Evolutionary conservation across 73 alveolate genomes (phyloP), one percentile per base, ranked within the genome.

Genomic region (Paraurostyla sp.): DNA sequence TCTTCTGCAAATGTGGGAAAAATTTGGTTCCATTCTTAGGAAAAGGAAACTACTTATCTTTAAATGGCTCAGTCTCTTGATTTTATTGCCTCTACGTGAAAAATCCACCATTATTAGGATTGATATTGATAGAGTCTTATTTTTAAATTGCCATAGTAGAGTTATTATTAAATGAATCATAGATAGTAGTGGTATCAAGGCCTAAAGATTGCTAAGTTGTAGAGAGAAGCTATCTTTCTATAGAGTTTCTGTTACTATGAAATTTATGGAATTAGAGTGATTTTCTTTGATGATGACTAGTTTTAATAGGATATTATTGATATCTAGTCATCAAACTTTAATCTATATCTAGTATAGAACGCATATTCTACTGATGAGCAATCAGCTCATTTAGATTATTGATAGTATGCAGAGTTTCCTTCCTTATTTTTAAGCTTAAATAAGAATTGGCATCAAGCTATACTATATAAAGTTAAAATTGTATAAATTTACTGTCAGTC

Each of bases 401-500:
- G 0, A 65, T 9, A 7, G 82, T 65, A 2, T 33, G 6, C 15
- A 65, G 38, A 11, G 82, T 65, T 38, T 65, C 82, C 32, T 36
- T 65, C 58, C 41, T 65, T 2, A 65, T 36, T 65, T 30, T 65
- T 58, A 65, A 38, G 58, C 41, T 65, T 16, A 65, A 36, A 16
- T 18, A 11, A 18, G 35, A 33, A 38, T 65, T 33, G 35, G 82
- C 60, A 38, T 65, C 20, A 38, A 65, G 35, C 1, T 16, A 35
- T 13, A 65, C 82, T 65, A 40, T 38, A 9, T 38, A 11, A 38
- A 65, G 35, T 65, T 38, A 32, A 38, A 0, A 22, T 7, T 60
- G 3, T 36, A 18, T 65, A 65, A 38, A 65, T 38, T 65, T 65
- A 65, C 82, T 22, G 18, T 65, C 82, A 11, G 82, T 65, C 82